Percentiles rank a stretch among this genome's conserved stretches.
Evolutionary conservation across 306 rosid species (phyloP).

Genomic region (Adenanthera pavonina): DNA sequence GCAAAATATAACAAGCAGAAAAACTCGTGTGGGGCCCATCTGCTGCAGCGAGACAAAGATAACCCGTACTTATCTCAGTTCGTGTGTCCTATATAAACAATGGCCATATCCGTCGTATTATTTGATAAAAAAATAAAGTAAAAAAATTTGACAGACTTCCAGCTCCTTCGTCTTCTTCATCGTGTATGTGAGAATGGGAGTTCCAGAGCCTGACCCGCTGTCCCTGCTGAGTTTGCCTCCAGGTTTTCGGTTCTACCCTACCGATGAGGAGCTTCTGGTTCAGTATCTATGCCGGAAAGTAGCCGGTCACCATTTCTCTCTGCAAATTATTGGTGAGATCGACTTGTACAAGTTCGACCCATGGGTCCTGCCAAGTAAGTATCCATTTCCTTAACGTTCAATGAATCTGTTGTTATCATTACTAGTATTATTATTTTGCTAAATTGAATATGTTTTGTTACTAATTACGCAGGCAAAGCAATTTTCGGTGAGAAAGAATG

Average conservation of each 20-base stretch:
- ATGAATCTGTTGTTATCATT: neutral
- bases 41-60: constrained; percentile 40
- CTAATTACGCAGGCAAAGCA: constrained; percentile 64
- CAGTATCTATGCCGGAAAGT: constrained; percentile 88
- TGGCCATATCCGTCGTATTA: constrained; percentile 28
- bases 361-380: constrained; percentile 83
- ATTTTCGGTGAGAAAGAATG: constrained; percentile 93
- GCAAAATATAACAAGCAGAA: neutral
- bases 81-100: constrained; percentile 48
- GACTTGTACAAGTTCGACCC: constrained; percentile 93
- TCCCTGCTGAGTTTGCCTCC: constrained; percentile 83
- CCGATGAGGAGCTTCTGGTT: constrained; percentile 92
- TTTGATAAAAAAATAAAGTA: constrained; percentile 34
- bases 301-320: constrained; percentile 82
- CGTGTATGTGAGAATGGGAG: constrained; percentile 56
- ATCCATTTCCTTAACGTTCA: neutral
- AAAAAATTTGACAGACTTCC: neutral
- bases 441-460: neutral
- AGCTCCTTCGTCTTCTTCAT: neutral
- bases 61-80: constrained; percentile 54
- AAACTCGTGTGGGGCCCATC: constrained; percentile 51
- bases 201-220: constrained; percentile 61
- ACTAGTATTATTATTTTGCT: neutral
- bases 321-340: constrained; percentile 82
- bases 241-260: constrained; percentile 87